These are phyloP conservation scores for Podila epigama DNA, from an alignment of 192 early-diverging fungal species.

Conservation along the genomic window DNA sequence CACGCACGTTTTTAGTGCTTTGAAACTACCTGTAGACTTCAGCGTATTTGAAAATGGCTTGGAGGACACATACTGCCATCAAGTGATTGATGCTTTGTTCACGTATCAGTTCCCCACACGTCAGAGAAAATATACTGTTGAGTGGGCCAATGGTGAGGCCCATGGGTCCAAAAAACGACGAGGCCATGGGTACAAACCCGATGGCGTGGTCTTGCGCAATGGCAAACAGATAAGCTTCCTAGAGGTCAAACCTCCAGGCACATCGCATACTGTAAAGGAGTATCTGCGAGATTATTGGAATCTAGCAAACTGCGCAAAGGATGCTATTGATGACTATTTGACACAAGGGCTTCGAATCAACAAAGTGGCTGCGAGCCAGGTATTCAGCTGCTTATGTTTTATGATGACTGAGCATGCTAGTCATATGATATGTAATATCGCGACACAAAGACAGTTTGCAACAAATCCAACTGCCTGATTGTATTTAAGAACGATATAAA, in stretches of 20 bases:
- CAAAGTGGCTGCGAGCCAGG: constrained; percentile 8
- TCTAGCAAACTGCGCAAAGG: constrained; percentile 11
- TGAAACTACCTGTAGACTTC: constrained; percentile 2
- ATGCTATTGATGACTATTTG: constrained; percentile 12
- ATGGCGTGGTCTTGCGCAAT: constrained; percentile 1
- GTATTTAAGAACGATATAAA: too few relatives aligned
- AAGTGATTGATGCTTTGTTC: constrained; percentile 9
- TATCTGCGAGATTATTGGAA: constrained; percentile 22
- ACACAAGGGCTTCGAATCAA: constrained; percentile 15
- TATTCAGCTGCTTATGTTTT: too few relatives aligned
- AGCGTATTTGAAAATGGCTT: constrained; percentile 8
- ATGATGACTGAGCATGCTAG: too few relatives aligned
- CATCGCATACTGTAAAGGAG: constrained; percentile 10
- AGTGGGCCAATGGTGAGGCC: constrained; percentile 17
- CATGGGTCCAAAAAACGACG: constrained; percentile 10
- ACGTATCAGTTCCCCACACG: constrained; percentile 4
- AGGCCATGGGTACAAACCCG: constrained; percentile 13
- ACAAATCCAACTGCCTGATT: too few relatives aligned
- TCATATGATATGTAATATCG: too few relatives aligned
- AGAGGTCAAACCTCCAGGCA: constrained; percentile 13
- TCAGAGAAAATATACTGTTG: constrained; percentile 1
- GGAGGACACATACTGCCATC: constrained; percentile 17
- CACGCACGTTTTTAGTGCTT: constrained; percentile 1
- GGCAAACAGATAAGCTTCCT: constrained; percentile 7
- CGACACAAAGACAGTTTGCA: too few relatives aligned